Evolutionary conservation across 495 filamentous ascomycete species (phyloP).

Genomic region (Talaromyces wortmannii): DNA sequence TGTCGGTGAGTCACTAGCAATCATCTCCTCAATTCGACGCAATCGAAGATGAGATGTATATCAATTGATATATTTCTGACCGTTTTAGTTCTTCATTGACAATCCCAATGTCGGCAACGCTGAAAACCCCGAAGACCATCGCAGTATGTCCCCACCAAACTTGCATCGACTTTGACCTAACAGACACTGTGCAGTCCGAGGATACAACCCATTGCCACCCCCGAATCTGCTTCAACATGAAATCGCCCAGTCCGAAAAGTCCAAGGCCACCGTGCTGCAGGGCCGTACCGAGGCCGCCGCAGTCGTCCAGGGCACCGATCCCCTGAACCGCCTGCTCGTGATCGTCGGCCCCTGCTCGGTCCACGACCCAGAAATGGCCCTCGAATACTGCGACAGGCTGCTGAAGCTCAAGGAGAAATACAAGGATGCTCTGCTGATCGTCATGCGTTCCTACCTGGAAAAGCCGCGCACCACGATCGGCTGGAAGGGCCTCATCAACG

Average conservation of each 20-base stretch:
- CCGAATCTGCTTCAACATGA: slow-evolving; percentile 95
- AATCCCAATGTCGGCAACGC: slow-evolving; percentile 87
- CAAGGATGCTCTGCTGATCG: slow-evolving; percentile 80
- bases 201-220: slow-evolving; percentile 89
- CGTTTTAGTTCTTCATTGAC: slow-evolving; percentile 69
- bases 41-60: too few relatives aligned
- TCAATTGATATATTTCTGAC: slow-evolving; percentile 5
- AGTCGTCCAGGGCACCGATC: slow-evolving; percentile 73
- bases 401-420: slow-evolving; percentile 82
- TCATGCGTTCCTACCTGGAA: slow-evolving; percentile 98
- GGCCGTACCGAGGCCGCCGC: slow-evolving; percentile 77
- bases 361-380: slow-evolving; percentile 85
- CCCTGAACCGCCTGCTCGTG: slow-evolving; percentile 73
- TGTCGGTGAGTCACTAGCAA: slow-evolving; percentile 34
- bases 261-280: slow-evolving; percentile 70
- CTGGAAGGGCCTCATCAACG: slow-evolving; percentile 99
- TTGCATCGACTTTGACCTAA: neutral
- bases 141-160: slow-evolving; percentile 53
- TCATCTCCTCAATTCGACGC: slow-evolving; percentile 4
- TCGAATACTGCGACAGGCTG: slow-evolving; percentile 88
- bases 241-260: slow-evolving; percentile 71
- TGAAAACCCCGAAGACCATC: slow-evolving; percentile 77
- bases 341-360: slow-evolving; percentile 96
- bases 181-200: slow-evolving; percentile 52
- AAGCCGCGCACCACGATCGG: slow-evolving; percentile 98